Conservation (phyloP, 1,284 basidiomycete species). For the Inonotus hispidus region DNA sequence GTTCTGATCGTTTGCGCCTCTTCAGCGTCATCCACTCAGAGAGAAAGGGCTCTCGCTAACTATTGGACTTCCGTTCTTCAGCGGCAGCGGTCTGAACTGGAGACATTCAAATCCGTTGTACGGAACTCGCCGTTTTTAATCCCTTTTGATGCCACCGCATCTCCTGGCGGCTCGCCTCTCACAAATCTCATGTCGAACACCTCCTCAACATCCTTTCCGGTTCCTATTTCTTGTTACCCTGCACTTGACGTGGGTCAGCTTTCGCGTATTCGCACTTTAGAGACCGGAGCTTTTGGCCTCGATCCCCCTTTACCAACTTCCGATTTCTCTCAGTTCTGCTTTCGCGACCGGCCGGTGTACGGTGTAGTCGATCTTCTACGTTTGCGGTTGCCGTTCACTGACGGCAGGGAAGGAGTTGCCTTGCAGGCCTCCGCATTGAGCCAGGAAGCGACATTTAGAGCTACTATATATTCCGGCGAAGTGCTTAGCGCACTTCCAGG, state of each 20-base stretch:
- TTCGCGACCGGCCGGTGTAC: slow-evolving; percentile 51
- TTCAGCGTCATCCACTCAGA: slow-evolving; percentile 49
- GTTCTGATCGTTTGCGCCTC: not conserved
- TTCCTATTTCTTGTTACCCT: slow-evolving; percentile 57
- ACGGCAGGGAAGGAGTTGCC: slow-evolving; percentile 36
- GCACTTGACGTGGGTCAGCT: slow-evolving; percentile 36
- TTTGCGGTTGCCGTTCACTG: slow-evolving; percentile 50
- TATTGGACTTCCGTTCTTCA: slow-evolving; percentile 55
- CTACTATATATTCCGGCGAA: slow-evolving; percentile 45
- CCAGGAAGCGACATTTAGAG: slow-evolving; percentile 39
- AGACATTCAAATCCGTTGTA: slow-evolving; percentile 41
- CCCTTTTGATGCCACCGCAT: slow-evolving; percentile 51
- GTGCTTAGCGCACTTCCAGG: slow-evolving; percentile 42
- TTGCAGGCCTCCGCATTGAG: slow-evolving; percentile 46
- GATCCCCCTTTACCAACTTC: slow-evolving; percentile 27
- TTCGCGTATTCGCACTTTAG: slow-evolving; percentile 40
- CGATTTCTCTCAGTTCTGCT: slow-evolving; percentile 46
- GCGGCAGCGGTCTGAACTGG: slow-evolving; percentile 38
- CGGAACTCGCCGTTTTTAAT: slow-evolving; percentile 45
- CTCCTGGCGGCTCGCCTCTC: slow-evolving; percentile 29
- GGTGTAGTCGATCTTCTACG: slow-evolving; percentile 53
- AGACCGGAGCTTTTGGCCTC: slow-evolving; percentile 47
- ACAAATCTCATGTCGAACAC: slow-evolving; percentile 37
- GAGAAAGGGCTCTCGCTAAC: slow-evolving; percentile 38
- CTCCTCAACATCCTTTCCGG: slow-evolving; percentile 44